A percentile compares a stretch with the other conserved stretches of the same genome.
phyloP scores from a whole-genome alignment of 352 stramenopile genomes.

The Phytophthora tentaculata region DNA sequence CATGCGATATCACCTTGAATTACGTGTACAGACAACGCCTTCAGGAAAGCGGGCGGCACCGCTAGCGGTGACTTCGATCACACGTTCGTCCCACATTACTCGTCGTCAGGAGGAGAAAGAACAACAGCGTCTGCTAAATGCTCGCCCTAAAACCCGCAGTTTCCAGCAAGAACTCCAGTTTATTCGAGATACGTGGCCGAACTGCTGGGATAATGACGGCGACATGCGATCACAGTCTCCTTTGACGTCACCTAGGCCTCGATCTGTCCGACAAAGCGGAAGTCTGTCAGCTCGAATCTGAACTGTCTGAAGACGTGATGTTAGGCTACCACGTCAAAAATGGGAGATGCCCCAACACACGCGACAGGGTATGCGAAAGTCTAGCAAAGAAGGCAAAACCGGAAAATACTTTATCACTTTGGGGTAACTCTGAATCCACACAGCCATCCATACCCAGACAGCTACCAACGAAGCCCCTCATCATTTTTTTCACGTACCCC shows the following conservation, averaged over 20 bases:
- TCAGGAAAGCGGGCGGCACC: constrained; percentile 22
- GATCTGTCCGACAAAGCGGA: constrained; percentile 5
- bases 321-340: background rate
- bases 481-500: constrained; percentile 34
- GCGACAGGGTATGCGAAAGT: constrained; percentile 2
- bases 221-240: constrained; percentile 25
- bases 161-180: constrained; percentile 58
- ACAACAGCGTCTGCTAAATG: constrained; percentile 23
- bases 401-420: constrained; percentile 46
- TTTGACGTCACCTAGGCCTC: constrained; percentile 10
- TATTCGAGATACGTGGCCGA: constrained; percentile 76
- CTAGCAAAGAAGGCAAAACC: constrained; percentile 36
- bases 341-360: background rate
- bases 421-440: constrained; percentile 30
- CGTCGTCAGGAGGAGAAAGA: constrained; percentile 40
- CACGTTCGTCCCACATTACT: constrained; percentile 54
- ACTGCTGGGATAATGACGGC: constrained; percentile 54
- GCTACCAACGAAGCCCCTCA: constrained; percentile 25
- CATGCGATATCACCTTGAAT: background rate
- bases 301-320: constrained; percentile 15
- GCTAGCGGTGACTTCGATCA: constrained; percentile 49
- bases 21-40: constrained; percentile 36
- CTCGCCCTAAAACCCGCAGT: constrained; percentile 16
- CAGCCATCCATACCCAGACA: constrained; percentile 16
- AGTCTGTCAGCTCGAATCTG: constrained; percentile 30